Evolutionary conservation across 495 filamentous ascomycete species (phyloP), one percentile per base, ranked within the genome.

Genomic region (Penicillium simplicissimum): DNA sequence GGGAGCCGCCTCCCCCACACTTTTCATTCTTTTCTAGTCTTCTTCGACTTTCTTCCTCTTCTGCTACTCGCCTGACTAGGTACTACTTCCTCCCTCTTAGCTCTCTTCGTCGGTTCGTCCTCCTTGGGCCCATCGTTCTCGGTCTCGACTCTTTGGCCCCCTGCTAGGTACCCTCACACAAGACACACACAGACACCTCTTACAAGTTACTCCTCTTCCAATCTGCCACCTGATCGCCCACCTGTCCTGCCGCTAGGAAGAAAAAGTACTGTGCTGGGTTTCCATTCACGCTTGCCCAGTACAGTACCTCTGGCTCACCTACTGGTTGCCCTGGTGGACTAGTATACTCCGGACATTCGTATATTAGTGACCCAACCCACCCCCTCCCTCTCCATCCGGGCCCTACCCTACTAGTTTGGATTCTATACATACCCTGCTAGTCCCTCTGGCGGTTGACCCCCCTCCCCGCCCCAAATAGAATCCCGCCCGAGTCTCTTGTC

Each of bases 401-500:
- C 42, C 1, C 15, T n/a, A 7, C n/a, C 21, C 19, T 45, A 45
- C 42, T 45, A 45, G 42, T 45, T 45, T 45, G 40, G 40, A n/a
- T 42, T 42, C 7, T 19, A 42, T 42, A 42, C 28, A 31, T 31
- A 31, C 28, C 28, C 28, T 31, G 28, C 40, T 42, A 42, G n/a
- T 42, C 40, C 3, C 17, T 17, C 40, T 42, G n/a, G n/a, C n/a
- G 40, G 40, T 42, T 42, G 7, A 13, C 38, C 38, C 40, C 19
- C 42, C 37, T 17, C 45, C 53, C 42, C 42, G n/a, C 55, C 54
- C 60, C 38, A 57, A 43, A 53, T 58, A 53, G 58, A 62, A 47
- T 38, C 33, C 25, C 38, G 14, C 11, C 37, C 57, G 6, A 13
- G 21, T 37, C 19, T 35, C 23, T 52, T 19, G n/a, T 36, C 49